Conservation (phyloP, 1,139 yeast species). For the Diutina ranongensis region DNA sequence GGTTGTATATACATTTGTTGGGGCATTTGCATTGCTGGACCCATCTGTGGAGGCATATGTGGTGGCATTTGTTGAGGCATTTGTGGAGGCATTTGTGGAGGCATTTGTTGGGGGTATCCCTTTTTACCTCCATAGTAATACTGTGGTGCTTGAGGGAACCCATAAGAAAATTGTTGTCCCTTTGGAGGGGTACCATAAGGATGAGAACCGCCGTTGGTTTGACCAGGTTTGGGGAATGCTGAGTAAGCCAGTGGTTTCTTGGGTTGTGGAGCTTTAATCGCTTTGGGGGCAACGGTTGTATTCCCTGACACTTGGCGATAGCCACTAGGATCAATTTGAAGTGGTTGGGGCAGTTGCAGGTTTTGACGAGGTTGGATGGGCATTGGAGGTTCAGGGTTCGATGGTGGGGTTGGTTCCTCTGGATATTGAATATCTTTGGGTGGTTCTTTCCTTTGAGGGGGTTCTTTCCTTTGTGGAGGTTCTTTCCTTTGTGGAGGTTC, state of each 20-base stretch:
- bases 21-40: too few species aligned
- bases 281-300: neutral
- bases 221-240: constrained; percentile 8
- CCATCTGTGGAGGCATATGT: neutral
- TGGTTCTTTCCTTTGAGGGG: constrained; percentile 7
- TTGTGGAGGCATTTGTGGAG: neutral
- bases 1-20: constrained; percentile 7
- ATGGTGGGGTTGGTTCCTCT: too few species aligned
- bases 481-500: constrained; percentile 7
- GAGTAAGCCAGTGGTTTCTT: constrained; percentile 8
- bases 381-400: too few species aligned
- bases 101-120: constrained; percentile 11
- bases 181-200: constrained; percentile 8
- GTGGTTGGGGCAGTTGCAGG: constrained; percentile 4
- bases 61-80: neutral
- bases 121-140: constrained; percentile 7
- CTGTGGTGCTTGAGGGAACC: constrained; percentile 5
- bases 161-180: constrained; percentile 4
- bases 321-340: neutral
- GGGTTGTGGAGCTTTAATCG: neutral
- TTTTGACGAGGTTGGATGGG: constrained; percentile 8
- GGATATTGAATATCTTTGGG: too few species aligned
- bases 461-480: constrained; percentile 8
- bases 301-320: neutral
- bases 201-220: constrained; percentile 10